Base-by-base conservation (phyloP, 306 rosid species). In the Begonia masoniana region DNA sequence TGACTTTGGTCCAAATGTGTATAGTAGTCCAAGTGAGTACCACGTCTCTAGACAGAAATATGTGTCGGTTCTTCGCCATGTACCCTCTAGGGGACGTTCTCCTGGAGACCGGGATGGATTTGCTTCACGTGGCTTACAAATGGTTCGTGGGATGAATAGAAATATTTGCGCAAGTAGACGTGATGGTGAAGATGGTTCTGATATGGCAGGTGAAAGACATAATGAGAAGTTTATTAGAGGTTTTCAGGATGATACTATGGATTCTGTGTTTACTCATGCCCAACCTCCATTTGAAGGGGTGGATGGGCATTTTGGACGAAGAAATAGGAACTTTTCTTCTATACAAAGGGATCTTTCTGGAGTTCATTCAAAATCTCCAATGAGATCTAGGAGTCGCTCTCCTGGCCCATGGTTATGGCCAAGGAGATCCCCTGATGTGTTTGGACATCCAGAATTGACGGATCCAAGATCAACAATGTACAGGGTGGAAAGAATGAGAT, bases 301-400 rank as follows among this genome's bases (percentile, higher is more conserved):
- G 57, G 79, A 68, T 50, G 75, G 83, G 55, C 82, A 78, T 56
- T 89, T 76, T 76, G 39, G 66, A 12, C 74, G 83, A 54, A 92
- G 94, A 12, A 64, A 62, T 61, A 74, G 84, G 67, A 82, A 56
- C 57, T 82, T 78, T 55, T 64, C 87, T 62, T 67, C 85, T 52
- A 67, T 78, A 42, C 96, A 75, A 66, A 78, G 84, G 63, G 76
- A 76, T 17, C 57, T 53, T 68, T 76, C 80, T 9, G 76, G 68
- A 57, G 64, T 78, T 49, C 85, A 69, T 41, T 81, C 94, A 1
- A 86, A 77, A 70, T 91, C 94, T 2, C 96, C 96, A 15, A 71
- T 83, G 58, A 74, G 80, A 64, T 73, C 94, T 4, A 68, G 94
- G 62, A 72, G 81, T 66, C 95, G 94, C 51, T 82, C 97, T 45